A percentile compares a stretch with the other conserved stretches of the same genome.
Conservation (phyloP, 1,284 basidiomycete species). For the Cerioporus squamosus region DNA sequence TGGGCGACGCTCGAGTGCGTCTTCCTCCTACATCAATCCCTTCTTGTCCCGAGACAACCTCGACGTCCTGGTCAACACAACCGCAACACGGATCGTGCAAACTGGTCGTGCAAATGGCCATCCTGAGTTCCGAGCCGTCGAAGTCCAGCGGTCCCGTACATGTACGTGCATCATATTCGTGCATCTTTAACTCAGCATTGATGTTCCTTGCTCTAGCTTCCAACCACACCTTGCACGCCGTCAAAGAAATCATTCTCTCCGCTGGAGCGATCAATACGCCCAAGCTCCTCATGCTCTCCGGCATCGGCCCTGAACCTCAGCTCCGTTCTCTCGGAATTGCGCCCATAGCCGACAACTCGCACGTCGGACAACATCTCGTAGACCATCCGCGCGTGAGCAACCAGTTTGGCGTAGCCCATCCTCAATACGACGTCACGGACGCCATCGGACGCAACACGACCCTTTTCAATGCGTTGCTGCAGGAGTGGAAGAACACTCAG, state of each 20-base stretch:
- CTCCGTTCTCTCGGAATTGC: constrained; percentile 30
- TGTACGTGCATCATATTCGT: not conserved
- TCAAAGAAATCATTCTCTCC: constrained; percentile 36
- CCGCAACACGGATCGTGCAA: constrained; percentile 42
- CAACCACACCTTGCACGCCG: constrained; percentile 23
- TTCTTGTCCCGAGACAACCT: constrained; percentile 41
- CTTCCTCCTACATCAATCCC: constrained; percentile 38
- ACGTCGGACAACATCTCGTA: constrained; percentile 38
- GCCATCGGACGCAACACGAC: constrained; percentile 23
- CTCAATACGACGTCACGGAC: constrained; percentile 26
- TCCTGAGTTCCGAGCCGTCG: constrained; percentile 36
- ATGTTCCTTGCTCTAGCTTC: constrained; percentile 1
- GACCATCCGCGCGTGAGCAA: constrained; percentile 39
- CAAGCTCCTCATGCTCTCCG: constrained; percentile 31
- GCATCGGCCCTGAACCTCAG: constrained; percentile 19
- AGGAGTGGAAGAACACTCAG: constrained; percentile 26
- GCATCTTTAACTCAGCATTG: too few relatives aligned
- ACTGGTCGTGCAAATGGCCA: constrained; percentile 22
- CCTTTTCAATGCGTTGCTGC: constrained; percentile 19
- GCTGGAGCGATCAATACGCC: constrained; percentile 42
- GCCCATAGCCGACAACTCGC: constrained; percentile 35
- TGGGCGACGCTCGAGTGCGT: constrained; percentile 36
- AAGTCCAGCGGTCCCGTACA: not conserved
- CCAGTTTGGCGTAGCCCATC: constrained; percentile 28
- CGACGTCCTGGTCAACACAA: constrained; percentile 45